These are phyloP conservation scores for Saccharum officinarum DNA, from an alignment of 176 grass and related monocot species.

Conservation along the genomic window DNA sequence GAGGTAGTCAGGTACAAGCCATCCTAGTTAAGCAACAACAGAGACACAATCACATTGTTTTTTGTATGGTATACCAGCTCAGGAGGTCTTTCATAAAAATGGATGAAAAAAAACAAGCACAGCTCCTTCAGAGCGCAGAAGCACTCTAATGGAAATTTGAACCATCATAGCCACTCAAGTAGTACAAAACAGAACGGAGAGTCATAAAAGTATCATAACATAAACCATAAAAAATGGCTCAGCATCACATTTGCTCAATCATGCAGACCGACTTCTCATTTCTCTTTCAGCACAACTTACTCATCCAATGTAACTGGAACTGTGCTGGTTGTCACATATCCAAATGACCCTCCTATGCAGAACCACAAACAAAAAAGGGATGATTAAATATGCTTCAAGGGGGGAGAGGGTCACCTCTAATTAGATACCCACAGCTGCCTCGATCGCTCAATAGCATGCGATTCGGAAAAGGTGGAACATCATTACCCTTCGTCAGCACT, in stretches of 20 bases:
- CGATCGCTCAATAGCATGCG: background rate
- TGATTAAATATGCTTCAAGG: background rate
- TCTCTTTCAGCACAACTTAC: background rate
- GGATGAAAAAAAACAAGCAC: too few species aligned
- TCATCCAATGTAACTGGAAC: background rate
- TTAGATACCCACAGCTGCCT: background rate
- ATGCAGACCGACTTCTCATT: background rate
- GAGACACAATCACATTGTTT: background rate
- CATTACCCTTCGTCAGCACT: background rate
- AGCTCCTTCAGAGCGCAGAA: background rate
- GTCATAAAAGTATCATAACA: too few species aligned
- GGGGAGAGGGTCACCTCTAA: background rate
- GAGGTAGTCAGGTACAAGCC: too few species aligned
- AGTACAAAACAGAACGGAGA: too few species aligned
- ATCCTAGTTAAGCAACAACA: background rate
- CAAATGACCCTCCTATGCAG: conserved; percentile 27
- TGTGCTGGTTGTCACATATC: background rate
- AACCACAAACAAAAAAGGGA: background rate
- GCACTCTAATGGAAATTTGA: background rate
- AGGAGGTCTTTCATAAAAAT: background rate
- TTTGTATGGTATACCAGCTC: conserved; percentile 5
- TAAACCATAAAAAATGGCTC: too few species aligned
- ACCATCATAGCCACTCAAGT: conserved; percentile 8
- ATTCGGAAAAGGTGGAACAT: background rate
- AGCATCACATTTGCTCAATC: background rate